These are phyloP conservation scores for Candida ulmi DNA, from an alignment of 805 yeast genomes.

Conservation along the genomic window DNA sequence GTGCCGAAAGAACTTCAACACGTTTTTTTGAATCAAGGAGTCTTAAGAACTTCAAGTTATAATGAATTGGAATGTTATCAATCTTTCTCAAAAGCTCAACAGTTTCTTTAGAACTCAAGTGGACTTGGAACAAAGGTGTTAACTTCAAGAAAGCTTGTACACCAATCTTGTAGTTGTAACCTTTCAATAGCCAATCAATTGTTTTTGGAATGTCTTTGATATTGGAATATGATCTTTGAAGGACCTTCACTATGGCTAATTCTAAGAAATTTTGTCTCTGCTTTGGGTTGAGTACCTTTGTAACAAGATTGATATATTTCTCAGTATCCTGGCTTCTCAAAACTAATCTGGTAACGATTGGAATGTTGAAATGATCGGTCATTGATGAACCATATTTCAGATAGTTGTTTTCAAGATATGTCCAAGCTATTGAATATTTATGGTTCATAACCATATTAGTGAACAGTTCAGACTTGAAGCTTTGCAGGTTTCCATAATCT, in stretches of 20 bases:
- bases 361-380: not conserved
- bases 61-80: not conserved
- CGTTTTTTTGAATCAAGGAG: not conserved
- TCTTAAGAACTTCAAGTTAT: not conserved
- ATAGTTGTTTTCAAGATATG: not conserved
- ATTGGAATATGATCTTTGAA: conserved; percentile 5
- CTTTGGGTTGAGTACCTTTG: not conserved
- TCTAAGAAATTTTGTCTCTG: conserved; percentile 1
- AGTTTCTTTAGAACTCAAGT: not conserved
- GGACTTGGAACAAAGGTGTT: not conserved
- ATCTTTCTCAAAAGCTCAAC: not conserved
- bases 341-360: not conserved
- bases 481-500: not conserved
- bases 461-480: not conserved
- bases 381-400: not conserved
- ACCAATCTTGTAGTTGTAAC: conserved; percentile 4
- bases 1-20: not conserved
- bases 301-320: not conserved
- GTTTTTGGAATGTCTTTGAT: not conserved
- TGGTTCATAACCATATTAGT: not conserved
- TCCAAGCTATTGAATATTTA: not conserved
- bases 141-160: not conserved
- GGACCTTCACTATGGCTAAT: not conserved
- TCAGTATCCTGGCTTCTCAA: not conserved
- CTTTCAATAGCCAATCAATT: conserved; percentile 5